Evolutionary conservation across 2,329 filamentous ascomycete genomes (phyloP).

Genomic region (Pseudogymnoascus sp.): DNA sequence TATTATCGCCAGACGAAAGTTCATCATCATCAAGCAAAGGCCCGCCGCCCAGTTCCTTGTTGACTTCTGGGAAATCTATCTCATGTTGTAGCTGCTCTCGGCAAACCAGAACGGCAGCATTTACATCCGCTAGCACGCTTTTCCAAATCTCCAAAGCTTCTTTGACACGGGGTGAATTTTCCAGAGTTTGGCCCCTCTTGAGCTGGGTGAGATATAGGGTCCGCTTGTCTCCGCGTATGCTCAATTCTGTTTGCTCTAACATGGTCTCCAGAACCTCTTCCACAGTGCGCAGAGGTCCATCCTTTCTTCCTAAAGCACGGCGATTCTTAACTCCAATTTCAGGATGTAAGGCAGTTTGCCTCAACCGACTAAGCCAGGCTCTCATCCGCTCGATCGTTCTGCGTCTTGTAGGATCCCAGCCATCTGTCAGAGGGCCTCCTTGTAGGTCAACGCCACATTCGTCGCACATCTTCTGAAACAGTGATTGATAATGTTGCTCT

Average conservation of each 20-base stretch:
- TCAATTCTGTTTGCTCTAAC: slow-evolving; percentile 73
- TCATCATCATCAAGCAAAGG: slow-evolving; percentile 25
- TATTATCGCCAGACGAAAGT: background rate
- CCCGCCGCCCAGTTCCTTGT: slow-evolving; percentile 16
- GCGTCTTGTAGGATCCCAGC: slow-evolving; percentile 48
- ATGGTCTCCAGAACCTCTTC: slow-evolving; percentile 82
- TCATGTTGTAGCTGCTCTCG: slow-evolving; percentile 52
- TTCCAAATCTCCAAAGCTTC: slow-evolving; percentile 66
- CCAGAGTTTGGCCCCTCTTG: slow-evolving; percentile 71
- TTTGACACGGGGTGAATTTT: slow-evolving; percentile 59
- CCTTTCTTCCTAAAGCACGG: slow-evolving; percentile 51
- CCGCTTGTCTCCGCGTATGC: slow-evolving; percentile 61
- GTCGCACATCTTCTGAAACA: slow-evolving; percentile 68
- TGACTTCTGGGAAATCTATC: slow-evolving; percentile 24
- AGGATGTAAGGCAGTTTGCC: slow-evolving; percentile 79
- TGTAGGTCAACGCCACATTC: slow-evolving; percentile 56
- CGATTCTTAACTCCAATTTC: slow-evolving; percentile 65
- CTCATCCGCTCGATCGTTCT: slow-evolving; percentile 62
- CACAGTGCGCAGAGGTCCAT: slow-evolving; percentile 67
- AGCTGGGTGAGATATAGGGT: slow-evolving; percentile 59
- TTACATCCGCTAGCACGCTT: slow-evolving; percentile 42
- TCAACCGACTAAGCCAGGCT: slow-evolving; percentile 64
- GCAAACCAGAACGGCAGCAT: slow-evolving; percentile 50
- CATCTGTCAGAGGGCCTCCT: slow-evolving; percentile 51
- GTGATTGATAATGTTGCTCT: slow-evolving; percentile 73